These are phyloP conservation scores for Teratosphaeria epicoccoides DNA, from an alignment of 2,329 filamentous ascomycete species.

Conservation along the genomic window DNA sequence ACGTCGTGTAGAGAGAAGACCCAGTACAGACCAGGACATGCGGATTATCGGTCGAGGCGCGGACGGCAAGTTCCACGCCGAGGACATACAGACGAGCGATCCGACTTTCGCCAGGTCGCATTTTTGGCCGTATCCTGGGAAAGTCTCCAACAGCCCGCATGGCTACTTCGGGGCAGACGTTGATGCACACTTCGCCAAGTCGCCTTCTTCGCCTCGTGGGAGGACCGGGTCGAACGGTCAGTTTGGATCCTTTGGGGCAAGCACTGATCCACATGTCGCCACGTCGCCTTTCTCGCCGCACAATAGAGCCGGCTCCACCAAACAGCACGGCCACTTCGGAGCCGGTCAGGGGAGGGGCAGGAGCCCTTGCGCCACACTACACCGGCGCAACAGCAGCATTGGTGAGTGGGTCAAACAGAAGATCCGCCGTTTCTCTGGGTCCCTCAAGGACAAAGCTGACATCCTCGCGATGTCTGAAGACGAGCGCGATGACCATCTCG, in stretches of 20 bases:
- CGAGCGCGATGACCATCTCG: slow-evolving; percentile 1
- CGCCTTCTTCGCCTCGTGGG: no score
- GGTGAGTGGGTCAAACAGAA: not conserved
- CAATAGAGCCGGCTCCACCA: no score
- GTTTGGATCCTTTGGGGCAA: no score
- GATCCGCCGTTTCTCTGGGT: slow-evolving; percentile 1
- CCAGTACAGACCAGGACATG: not conserved
- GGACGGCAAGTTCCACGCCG: slow-evolving; percentile 1
- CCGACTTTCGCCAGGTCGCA: not conserved
- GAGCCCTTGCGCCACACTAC: not conserved
- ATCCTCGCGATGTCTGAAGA: slow-evolving; percentile 2
- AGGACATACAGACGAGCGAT: not conserved
- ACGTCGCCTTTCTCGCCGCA: no score
- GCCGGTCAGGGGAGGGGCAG: no score
- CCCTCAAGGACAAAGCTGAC: slow-evolving; percentile 2
- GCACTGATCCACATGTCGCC: no score
- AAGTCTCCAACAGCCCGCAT: not conserved
- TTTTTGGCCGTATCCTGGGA: not conserved
- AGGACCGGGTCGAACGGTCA: no score
- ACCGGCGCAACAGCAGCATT: not conserved
- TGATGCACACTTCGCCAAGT: no score
- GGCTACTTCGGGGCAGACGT: not conserved
- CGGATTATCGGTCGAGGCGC: not conserved
- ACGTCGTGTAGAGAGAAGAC: not conserved
- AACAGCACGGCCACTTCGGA: no score